Conservation (phyloP, 2,329 filamentous ascomycete species). For the Pseudogymnoascus sp. region DNA sequence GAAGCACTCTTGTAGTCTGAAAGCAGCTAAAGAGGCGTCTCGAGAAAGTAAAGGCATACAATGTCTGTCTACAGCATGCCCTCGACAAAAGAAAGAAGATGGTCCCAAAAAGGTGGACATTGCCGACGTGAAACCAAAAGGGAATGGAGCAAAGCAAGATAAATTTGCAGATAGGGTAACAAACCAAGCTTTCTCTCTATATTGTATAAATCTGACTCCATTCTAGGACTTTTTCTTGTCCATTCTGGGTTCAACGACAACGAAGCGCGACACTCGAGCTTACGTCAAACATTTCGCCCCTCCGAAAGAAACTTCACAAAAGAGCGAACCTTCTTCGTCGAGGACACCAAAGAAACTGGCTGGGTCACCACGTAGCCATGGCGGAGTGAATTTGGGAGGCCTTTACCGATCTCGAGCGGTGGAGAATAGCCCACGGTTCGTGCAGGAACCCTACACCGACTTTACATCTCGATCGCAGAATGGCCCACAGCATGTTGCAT, state of each 20-base stretch:
- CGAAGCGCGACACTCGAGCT: conserved; percentile 83
- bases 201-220: conserved; percentile 11
- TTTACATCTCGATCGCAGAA: conserved; percentile 26
- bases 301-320: conserved; percentile 29
- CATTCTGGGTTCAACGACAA: conserved; percentile 79
- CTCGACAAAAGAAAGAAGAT: conserved; percentile 23
- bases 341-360: conserved; percentile 18
- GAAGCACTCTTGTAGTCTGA: conserved; percentile 10
- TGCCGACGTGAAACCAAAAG: conserved; percentile 22
- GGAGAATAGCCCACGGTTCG: conserved; percentile 52
- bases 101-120: conserved; percentile 22
- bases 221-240: conserved; percentile 77
- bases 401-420: conserved; percentile 53
- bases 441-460: conserved; percentile 35
- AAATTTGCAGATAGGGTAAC: conserved; percentile 42
- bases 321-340: conserved; percentile 23
- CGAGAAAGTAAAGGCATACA: conserved; percentile 13
- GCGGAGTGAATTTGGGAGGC: conserved; percentile 52
- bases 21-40: conserved; percentile 1
- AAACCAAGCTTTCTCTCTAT: not conserved
- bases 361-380: conserved; percentile 19
- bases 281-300: conserved; percentile 80
- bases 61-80: conserved; percentile 14
- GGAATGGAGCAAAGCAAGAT: conserved; percentile 39
- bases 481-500: conserved; percentile 60